Evolutionary conservation across 2,329 filamentous ascomycete genomes (phyloP).

Genomic region (Aquanectria penicillioides): DNA sequence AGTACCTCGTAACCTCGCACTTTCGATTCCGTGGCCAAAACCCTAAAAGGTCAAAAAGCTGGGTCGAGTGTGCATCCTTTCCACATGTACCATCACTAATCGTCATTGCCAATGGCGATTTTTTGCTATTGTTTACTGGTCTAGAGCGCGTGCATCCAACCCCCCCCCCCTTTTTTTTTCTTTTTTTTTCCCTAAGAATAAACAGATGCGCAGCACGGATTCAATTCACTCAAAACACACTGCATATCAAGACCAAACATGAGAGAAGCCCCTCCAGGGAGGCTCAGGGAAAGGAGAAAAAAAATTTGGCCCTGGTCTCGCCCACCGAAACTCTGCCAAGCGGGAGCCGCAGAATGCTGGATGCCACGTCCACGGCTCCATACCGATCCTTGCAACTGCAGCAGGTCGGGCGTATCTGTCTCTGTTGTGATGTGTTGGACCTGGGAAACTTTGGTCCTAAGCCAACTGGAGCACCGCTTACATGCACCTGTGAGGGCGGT

Average conservation of each 20-base stretch:
- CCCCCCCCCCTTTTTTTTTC: not conserved
- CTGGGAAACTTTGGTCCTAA: not conserved
- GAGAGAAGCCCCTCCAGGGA: too few species aligned
- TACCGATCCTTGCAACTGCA: constrained; percentile 15
- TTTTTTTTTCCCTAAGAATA: too few species aligned
- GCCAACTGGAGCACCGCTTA: not conserved
- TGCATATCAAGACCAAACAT: not conserved
- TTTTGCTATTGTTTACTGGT: too few species aligned
- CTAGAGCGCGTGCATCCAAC: too few species aligned
- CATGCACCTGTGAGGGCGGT: constrained; percentile 5
- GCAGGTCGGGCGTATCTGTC: not conserved
- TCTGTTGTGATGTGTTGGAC: constrained; percentile 9
- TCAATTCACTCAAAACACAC: too few species aligned
- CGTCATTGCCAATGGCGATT: too few species aligned
- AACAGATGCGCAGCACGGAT: too few species aligned
- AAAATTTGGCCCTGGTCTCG: not conserved
- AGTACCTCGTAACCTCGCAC: constrained; percentile 11
- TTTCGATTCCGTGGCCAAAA: constrained; percentile 6
- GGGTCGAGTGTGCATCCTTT: constrained; percentile 1
- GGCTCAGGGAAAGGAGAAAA: not conserved
- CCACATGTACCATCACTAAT: too few species aligned
- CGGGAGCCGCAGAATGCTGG: constrained; percentile 8
- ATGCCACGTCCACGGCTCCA: constrained; percentile 21
- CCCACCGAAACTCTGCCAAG: constrained; percentile 8
- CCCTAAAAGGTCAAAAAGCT: constrained; percentile 11